Base-by-base conservation (phyloP, 805 yeast genomes). In the Cyberlindnera samutprakarnensis region DNA sequence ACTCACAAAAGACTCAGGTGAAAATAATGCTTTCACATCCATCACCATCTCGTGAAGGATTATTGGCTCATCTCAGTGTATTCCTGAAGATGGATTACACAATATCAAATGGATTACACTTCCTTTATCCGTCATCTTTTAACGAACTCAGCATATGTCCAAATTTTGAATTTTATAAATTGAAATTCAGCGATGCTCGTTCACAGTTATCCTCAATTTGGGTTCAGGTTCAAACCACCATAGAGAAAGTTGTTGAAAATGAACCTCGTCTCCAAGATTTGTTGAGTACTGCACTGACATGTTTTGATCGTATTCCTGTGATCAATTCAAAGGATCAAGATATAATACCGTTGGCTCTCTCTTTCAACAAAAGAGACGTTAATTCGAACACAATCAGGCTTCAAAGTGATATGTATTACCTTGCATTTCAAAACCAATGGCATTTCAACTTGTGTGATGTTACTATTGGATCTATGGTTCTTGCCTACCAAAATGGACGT, bases 341-440 rank as follows among this genome's bases (percentile, higher is more conserved):
- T 14, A 57, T 64, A 14, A 62, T 65, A 11, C 64, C 72, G 1
- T 49, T 66, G 23, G 58, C 66, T 3, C 39, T 66, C 15, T 55
- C 59, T 22, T 59, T 62, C 26, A 56, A 57, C 33, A 59, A 61
- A 28, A 48, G 61, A 32, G 68, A 59, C 34, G 47, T 56, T 27
- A 66, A 62, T 42, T 63, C 65, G 19, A 59, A 56, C 28, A 59
- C 67, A n/a, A 46, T 57, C 16, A 59, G 70, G 49, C 63, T 61
- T 36, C 64, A 73, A 35, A 77, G 76, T 50, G 85, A 79, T 46
- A 57, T 68, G 24, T 73, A 76, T 43, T 72, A 75, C 49, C 62
- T 70, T 12, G 74, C 86, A 1, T 80, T 76, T 54, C 78, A 76
- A 47, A 76, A 77, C 46, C 64, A 78, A 36, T 82, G 94, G 94